Percentiles rank a stretch among this genome's conserved stretches.
Evolutionary conservation across 345 rosid species (phyloP).

Genomic region (Lepidium africanum): DNA sequence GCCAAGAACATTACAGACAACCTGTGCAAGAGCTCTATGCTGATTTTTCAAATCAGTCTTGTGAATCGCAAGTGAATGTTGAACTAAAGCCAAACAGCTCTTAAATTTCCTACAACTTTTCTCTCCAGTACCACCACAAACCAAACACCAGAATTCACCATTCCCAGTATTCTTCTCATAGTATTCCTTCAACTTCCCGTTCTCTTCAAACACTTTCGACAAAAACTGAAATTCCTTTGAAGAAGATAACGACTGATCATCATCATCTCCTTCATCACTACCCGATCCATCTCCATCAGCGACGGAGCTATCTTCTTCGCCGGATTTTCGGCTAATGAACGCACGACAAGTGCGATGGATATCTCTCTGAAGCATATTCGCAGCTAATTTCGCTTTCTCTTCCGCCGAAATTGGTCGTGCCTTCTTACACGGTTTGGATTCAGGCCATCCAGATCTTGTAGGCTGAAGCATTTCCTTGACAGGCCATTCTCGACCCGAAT

Average conservation of each 20-base stretch:
- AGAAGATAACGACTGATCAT: conserved; percentile 2
- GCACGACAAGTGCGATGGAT: conserved; percentile 33
- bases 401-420: conserved; percentile 10
- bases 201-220: conserved; percentile 37
- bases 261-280: conserved; percentile 25
- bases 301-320: conserved; percentile 27
- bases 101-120: conserved; percentile 42
- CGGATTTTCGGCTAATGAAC: conserved; percentile 26
- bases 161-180: conserved; percentile 42
- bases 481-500: conserved; percentile 35
- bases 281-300: conserved; percentile 12
- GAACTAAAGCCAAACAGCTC: conserved; percentile 52
- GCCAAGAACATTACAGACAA: conserved; percentile 66
- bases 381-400: conserved; percentile 30
- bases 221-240: conserved; percentile 41
- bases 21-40: conserved; percentile 63
- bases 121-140: conserved; percentile 52
- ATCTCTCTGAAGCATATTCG: conserved; percentile 33
- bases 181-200: conserved; percentile 44
- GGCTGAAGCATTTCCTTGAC: conserved; percentile 5
- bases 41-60: conserved; percentile 47
- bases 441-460: conserved; percentile 35
- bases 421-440: conserved; percentile 15
- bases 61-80: conserved; percentile 43
- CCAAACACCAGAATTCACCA: conserved; percentile 60